Conservation (phyloP, 106 monocot species). For the Agapanthus africanus region DNA sequence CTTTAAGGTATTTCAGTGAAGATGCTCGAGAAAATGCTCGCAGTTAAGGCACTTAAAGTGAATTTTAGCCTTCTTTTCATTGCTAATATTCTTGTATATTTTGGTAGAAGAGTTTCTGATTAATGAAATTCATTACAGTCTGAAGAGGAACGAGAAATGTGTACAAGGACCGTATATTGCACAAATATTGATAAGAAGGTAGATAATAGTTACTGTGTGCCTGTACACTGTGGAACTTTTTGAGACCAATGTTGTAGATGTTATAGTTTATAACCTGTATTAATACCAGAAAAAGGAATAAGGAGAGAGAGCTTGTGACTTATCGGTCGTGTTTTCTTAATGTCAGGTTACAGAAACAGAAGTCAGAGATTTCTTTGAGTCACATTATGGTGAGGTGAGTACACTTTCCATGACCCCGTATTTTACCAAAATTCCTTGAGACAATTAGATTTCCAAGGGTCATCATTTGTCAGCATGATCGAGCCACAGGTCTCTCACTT, state of each 20-base stretch:
- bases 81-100: too few species aligned
- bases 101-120: neutral
- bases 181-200: conserved; percentile 52
- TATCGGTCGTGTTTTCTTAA: conserved; percentile 12
- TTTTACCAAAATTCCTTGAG: neutral
- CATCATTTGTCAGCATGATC: too few species aligned
- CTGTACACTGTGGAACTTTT: too few species aligned
- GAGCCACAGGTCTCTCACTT: conserved; percentile 50
- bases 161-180: conserved; percentile 44
- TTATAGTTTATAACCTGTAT: neutral
- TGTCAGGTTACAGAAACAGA: conserved; percentile 31
- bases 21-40: too few species aligned
- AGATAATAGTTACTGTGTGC: neutral
- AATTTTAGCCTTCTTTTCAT: too few species aligned
- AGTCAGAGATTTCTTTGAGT: conserved; percentile 34
- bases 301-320: too few species aligned
- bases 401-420: neutral
- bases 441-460: too few species aligned
- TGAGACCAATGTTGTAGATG: too few species aligned
- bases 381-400: conserved; percentile 26
- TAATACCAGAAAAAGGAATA: too few species aligned
- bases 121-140: conserved; percentile 19
- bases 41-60: neutral
- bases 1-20: too few species aligned
- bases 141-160: conserved; percentile 31